Percentiles rank a stretch among this genome's conserved stretches.
Evolutionary conservation across 305 asterid species (phyloP).

Genomic region (Nicotiana rustica): DNA sequence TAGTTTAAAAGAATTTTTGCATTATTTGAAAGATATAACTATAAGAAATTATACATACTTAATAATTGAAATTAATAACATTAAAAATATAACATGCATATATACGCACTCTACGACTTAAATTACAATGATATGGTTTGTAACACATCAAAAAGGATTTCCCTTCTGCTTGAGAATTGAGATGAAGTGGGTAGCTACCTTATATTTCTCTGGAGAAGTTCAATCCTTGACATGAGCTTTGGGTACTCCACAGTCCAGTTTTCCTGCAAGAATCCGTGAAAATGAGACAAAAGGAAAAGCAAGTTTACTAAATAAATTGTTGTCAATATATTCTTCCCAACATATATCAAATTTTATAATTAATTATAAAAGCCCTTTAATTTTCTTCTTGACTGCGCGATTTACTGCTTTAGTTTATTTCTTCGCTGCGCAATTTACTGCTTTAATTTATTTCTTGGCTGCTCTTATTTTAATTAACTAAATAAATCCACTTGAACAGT

Average conservation of each 20-base stretch:
- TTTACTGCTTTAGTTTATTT: too few relatives aligned
- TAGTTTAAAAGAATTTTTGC: background rate
- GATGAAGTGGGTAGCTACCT: conserved; percentile 46
- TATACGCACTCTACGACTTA: too few relatives aligned
- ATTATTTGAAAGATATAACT: background rate
- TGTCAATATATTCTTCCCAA: background rate
- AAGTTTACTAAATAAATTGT: too few relatives aligned
- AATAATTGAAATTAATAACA: background rate
- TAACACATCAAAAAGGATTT: background rate
- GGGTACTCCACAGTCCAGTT: conserved; percentile 59
- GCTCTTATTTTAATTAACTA: background rate
- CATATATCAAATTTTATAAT: background rate
- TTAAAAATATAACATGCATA: background rate
- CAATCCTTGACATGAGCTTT: conserved; percentile 60
- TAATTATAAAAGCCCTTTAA: background rate
- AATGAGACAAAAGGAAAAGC: background rate
- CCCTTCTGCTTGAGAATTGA: background rate
- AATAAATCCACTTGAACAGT: background rate
- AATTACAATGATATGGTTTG: background rate
- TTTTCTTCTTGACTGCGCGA: background rate
- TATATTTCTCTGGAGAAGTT: conserved; percentile 65
- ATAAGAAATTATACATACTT: too few relatives aligned
- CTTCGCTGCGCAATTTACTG: background rate
- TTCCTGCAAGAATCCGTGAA: conserved; percentile 48
- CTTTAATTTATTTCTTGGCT: background rate